Evolutionary conservation across 495 filamentous ascomycete genomes (phyloP), one percentile per base, ranked within the genome.

Genomic region (Xylaria acuta): DNA sequence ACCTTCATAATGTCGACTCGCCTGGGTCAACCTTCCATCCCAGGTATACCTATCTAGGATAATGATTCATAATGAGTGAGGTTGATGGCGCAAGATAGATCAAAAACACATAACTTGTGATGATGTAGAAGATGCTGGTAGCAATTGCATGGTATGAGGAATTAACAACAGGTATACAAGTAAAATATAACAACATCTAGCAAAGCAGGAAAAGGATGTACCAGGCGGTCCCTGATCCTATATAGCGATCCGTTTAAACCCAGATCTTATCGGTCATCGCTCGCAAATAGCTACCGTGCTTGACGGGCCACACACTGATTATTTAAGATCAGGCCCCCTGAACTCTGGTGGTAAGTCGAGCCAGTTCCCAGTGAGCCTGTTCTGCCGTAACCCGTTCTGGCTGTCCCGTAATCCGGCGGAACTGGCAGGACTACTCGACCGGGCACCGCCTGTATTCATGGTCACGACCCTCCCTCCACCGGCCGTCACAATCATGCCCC

Each of bases 381-480:
- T 79, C 79, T 79, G 75, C 25, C 77, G 76, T 67, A 82, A 67
- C 32, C 77, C 77, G 72, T 81, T 82, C 62, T 78, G 65, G 58
- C 80, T 81, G 38, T 76, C 76, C 66, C 80, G 77, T 74, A 83
- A 66, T 62, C 77, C 76, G 30, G 65, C 54, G 63, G 72, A 75
- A 11, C 43, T 38, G 27, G 51, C 25, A 5, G 47, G 32, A 69
- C 67, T 43, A 2, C 34, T 36, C 2, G 51, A 32, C 51, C 34
- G 22, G 36, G 36, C 53, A 9, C 51, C 36, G 36, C 53, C 36
- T 12, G 36, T 14, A 12, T 16, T 20, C 40, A 38, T 32, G 40
- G 40, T 56, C 0, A 60, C 67, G 6, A 59, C 54, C 54, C 36
- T 45, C 40, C 67, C 67, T 8, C 58, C 9, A 27, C 67, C 67